Percentiles rank a stretch among this genome's conserved stretches.
Conservation (phyloP, 306 rosid species). For the Lupinus albus region DNA sequence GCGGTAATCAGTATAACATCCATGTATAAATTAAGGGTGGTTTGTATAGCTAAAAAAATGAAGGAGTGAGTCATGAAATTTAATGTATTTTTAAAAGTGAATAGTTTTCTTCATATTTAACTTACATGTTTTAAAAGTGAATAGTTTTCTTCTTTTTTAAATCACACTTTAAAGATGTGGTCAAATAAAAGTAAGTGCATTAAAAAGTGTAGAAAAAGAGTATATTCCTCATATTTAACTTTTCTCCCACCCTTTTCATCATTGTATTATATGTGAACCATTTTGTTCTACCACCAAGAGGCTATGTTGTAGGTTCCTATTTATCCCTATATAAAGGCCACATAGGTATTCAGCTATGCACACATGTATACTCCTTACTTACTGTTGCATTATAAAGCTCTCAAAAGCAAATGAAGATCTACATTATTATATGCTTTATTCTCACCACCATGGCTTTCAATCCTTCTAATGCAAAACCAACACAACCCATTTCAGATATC, state of each 20-base stretch:
- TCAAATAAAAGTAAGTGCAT: too few relatives aligned
- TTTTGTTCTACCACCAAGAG: neutral
- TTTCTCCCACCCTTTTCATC: neutral
- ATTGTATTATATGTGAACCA: neutral
- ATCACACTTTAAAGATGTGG: too few relatives aligned
- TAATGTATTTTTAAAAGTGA: too few relatives aligned
- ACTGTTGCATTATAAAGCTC: constrained; percentile 14
- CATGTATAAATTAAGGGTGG: too few relatives aligned
- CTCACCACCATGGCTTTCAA: constrained; percentile 43
- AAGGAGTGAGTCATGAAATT: too few relatives aligned
- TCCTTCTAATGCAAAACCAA: constrained; percentile 56
- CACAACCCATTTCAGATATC: constrained; percentile 41
- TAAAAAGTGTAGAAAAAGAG: too few relatives aligned
- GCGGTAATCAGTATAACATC: too few relatives aligned
- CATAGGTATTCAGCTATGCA: neutral
- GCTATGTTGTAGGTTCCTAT: neutral
- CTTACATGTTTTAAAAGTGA: too few relatives aligned
- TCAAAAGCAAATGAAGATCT: constrained; percentile 41
- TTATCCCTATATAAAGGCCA: constrained; percentile 39
- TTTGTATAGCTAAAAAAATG: too few relatives aligned
- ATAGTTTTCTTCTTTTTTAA: too few relatives aligned
- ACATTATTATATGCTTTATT: constrained; percentile 29
- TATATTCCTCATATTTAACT: neutral
- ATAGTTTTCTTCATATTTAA: too few relatives aligned
- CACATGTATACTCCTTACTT: neutral